These are phyloP conservation scores for Phylloporus arenicola DNA, from an alignment of 768 basidiomycete species.

Conservation along the genomic window DNA sequence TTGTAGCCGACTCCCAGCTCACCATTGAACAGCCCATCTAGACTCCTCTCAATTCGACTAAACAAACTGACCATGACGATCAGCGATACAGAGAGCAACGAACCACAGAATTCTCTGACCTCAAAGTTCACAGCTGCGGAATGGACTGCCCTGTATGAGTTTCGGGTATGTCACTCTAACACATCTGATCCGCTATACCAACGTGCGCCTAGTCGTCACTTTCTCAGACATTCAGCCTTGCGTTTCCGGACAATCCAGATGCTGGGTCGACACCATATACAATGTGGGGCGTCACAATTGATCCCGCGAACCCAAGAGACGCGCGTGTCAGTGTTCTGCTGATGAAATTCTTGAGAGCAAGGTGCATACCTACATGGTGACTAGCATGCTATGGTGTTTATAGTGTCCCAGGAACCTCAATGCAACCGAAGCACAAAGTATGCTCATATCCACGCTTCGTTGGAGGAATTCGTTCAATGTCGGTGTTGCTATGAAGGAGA, in stretches of 20 bases:
- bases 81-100: slow-evolving; percentile 25
- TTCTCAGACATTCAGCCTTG: slow-evolving; percentile 50
- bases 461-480: slow-evolving; percentile 69
- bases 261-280: slow-evolving; percentile 46
- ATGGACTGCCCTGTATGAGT: slow-evolving; percentile 62
- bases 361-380: slow-evolving; percentile 34
- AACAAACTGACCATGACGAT: not conserved
- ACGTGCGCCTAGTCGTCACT: slow-evolving; percentile 32
- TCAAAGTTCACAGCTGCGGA: slow-evolving; percentile 65
- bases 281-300: slow-evolving; percentile 69
- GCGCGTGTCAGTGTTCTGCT: slow-evolving; percentile 69
- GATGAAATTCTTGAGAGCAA: slow-evolving; percentile 78
- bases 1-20: too few species aligned
- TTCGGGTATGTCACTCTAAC: slow-evolving; percentile 42
- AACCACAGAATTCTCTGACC: slow-evolving; percentile 69
- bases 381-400: not conserved
- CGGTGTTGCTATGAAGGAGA: slow-evolving; percentile 53
- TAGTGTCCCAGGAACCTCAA: slow-evolving; percentile 45
- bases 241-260: slow-evolving; percentile 53
- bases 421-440: slow-evolving; percentile 50
- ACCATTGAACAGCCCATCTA: too few species aligned
- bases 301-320: slow-evolving; percentile 51
- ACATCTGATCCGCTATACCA: not conserved
- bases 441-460: slow-evolving; percentile 62
- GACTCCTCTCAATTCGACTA: too few species aligned